A percentile compares a stretch with the other conserved stretches of the same genome.
Conservation (phyloP, 2,329 filamentous ascomycete species). For the Talaromyces sp. region DNA sequence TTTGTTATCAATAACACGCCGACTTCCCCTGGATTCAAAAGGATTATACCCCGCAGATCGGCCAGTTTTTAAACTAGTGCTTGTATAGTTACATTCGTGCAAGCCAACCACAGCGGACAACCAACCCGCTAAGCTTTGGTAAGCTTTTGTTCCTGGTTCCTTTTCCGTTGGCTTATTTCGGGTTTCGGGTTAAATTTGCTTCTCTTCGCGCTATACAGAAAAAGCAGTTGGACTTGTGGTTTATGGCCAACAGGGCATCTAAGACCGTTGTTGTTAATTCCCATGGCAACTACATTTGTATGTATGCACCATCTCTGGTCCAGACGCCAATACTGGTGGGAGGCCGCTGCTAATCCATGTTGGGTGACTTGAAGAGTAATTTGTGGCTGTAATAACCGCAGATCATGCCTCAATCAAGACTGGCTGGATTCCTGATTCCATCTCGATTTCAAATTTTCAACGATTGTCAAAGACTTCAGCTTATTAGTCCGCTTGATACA, state of each 20-base stretch:
- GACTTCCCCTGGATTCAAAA: not conserved
- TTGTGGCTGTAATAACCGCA: not conserved
- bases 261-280: not conserved
- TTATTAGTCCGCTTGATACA: not conserved
- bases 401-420: not conserved
- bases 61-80: not conserved
- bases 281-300: not conserved
- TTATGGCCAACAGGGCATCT: not conserved
- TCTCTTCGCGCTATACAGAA: not conserved
- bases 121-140: not conserved
- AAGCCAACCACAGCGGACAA: not conserved
- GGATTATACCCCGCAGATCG: not conserved
- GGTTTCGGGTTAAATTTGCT: not conserved
- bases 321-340: not conserved
- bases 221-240: not conserved
- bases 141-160: not conserved
- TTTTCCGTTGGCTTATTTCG: not conserved
- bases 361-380: not conserved
- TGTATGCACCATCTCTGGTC: not conserved
- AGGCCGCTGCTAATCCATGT: not conserved
- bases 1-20: not conserved
- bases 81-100: not conserved
- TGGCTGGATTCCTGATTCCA: not conserved
- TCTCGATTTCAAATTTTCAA: not conserved
- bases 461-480: not conserved